A percentile compares a stretch with the other conserved stretches of the same genome.
phyloP scores from a whole-genome alignment of 2,329 filamentous ascomycete genomes.

The Ophiostoma montium region DNA sequence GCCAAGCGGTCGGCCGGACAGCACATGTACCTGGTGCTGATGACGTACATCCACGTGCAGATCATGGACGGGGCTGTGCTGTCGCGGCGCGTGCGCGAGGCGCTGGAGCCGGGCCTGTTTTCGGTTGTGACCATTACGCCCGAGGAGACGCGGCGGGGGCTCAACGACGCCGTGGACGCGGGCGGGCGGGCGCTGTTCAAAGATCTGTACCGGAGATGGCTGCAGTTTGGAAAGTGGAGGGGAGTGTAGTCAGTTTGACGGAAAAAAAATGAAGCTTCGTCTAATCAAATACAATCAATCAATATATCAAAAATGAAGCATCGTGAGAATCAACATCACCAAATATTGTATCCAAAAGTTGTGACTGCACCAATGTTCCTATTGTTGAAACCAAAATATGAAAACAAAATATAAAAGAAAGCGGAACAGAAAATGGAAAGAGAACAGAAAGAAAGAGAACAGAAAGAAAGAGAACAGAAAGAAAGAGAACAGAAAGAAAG shows the following conservation, averaged over 20 bases:
- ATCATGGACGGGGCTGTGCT: conserved; percentile 36
- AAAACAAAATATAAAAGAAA: no score
- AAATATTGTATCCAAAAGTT: no score
- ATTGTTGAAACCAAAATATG: neutral
- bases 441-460: neutral
- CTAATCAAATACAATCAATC: neutral
- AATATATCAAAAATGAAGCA: neutral
- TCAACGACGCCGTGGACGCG: conserved; percentile 46
- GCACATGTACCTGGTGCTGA: conserved; percentile 47
- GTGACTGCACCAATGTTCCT: no score
- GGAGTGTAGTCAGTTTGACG: conserved; percentile 29
- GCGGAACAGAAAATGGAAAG: no score
- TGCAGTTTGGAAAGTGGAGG: conserved; percentile 50
- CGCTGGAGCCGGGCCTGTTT: conserved; percentile 43
- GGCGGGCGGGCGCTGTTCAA: conserved; percentile 44
- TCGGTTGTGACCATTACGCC: conserved; percentile 45
- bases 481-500: no score
- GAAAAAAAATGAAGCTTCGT: neutral
- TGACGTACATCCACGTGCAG: conserved; percentile 46
- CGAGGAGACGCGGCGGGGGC: conserved; percentile 36
- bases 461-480: neutral
- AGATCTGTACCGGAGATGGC: conserved; percentile 44
- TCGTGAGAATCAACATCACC: neutral
- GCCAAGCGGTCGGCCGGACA: conserved; percentile 47
- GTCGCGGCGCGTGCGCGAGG: conserved; percentile 35